Percentiles rank a stretch among this genome's conserved stretches.
These are phyloP conservation scores for Emydomyces testavorans DNA, from an alignment of 2,329 filamentous ascomycete genomes.

Conservation along the genomic window DNA sequence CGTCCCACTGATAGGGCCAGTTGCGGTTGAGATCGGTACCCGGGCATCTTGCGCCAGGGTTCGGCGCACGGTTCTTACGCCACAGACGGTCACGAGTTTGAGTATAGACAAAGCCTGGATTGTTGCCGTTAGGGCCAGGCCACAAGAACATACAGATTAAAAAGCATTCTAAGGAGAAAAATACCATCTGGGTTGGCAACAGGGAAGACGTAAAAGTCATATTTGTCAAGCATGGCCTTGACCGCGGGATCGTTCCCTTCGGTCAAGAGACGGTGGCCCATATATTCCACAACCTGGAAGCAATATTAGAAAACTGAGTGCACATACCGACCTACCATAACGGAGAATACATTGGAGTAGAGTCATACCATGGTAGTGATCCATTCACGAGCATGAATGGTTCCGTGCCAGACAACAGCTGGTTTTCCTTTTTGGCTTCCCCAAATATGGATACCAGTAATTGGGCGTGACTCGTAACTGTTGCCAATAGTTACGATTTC, in stretches of 20 bases:
- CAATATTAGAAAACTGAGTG: neutral
- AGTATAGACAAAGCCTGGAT: slow-evolving; percentile 46
- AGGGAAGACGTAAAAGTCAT: slow-evolving; percentile 56
- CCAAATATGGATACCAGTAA: slow-evolving; percentile 44
- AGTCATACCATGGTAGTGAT: slow-evolving; percentile 41
- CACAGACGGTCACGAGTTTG: slow-evolving; percentile 48
- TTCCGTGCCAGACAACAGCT: slow-evolving; percentile 47
- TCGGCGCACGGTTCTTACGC: slow-evolving; percentile 48
- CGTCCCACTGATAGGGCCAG: slow-evolving; percentile 43
- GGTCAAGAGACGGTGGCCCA: slow-evolving; percentile 40
- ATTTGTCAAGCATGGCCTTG: slow-evolving; percentile 44
- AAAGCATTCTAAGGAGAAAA: neutral
- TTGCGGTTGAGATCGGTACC: slow-evolving; percentile 50
- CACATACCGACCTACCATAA: neutral
- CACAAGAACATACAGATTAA: neutral
- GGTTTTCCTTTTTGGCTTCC: slow-evolving; percentile 40
- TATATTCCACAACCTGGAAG: slow-evolving; percentile 35
- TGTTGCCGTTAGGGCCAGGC: neutral
- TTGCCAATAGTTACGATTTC: slow-evolving; percentile 42
- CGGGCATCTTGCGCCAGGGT: slow-evolving; percentile 33
- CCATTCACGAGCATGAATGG: slow-evolving; percentile 51
- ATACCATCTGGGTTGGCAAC: slow-evolving; percentile 51
- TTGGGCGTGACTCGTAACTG: slow-evolving; percentile 37
- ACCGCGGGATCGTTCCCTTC: slow-evolving; percentile 31
- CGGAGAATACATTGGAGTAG: neutral